Conservation (phyloP, 257 asterid species). For the Fraxinus excelsior region DNA sequence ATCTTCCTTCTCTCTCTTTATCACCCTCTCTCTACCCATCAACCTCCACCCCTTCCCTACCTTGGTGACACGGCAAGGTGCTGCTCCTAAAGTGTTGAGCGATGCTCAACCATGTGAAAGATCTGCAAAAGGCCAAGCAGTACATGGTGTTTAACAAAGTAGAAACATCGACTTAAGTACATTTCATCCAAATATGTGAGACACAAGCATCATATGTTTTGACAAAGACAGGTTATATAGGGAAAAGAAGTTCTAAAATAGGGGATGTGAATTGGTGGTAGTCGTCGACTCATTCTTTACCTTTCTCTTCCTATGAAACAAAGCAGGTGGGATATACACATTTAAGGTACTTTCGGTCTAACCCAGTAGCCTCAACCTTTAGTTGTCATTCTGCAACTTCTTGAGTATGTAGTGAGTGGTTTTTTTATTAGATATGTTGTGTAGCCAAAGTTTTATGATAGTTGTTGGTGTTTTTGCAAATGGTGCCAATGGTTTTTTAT, state of each 20-base stretch:
- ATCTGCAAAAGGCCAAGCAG: background rate
- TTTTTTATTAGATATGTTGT: no score
- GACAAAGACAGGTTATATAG: slow-evolving; percentile 26
- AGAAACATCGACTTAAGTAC: slow-evolving; percentile 14
- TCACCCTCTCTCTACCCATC: no score
- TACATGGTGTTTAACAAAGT: slow-evolving; percentile 14
- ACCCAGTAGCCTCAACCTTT: no score
- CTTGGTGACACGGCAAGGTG: no score
- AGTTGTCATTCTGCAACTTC: no score
- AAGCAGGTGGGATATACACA: slow-evolving; percentile 42
- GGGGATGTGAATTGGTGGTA: slow-evolving; percentile 52
- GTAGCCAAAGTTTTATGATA: no score
- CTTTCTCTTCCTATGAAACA: slow-evolving; percentile 51
- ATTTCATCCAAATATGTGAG: slow-evolving; percentile 1
- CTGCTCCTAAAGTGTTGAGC: no score
- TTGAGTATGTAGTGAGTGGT: no score
- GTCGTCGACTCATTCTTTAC: slow-evolving; percentile 75
- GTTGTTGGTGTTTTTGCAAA: no score
- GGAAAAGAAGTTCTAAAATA: slow-evolving; percentile 20
- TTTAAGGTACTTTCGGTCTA: slow-evolving; percentile 34
- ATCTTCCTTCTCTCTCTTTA: no score
- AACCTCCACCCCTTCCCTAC: no score
- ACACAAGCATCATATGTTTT: slow-evolving; percentile 28
- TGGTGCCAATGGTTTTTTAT: no score
- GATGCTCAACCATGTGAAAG: slow-evolving; percentile 1